Evolutionary conservation across 345 rosid species (phyloP).

Genomic region (Sonneratia alba): DNA sequence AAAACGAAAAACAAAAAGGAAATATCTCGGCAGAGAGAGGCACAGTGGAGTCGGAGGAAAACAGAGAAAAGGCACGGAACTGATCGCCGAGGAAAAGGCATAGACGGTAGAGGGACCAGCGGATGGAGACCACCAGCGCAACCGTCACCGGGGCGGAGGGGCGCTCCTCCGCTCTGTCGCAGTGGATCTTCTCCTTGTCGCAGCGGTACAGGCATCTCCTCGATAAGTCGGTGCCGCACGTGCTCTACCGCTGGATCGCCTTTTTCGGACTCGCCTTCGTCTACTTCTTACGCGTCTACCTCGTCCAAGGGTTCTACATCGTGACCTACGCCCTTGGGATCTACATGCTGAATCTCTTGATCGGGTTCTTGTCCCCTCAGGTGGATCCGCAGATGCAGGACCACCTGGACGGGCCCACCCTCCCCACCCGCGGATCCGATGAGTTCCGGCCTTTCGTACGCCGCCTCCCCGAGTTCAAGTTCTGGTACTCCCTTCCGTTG

Average conservation of each 20-base stretch:
- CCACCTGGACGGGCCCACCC: conserved; percentile 37
- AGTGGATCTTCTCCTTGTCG: conserved; percentile 32
- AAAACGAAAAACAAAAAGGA: background rate
- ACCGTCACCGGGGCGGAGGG: conserved; percentile 25
- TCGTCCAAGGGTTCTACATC: conserved; percentile 80
- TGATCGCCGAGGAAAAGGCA: background rate
- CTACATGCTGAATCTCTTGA: conserved; percentile 74
- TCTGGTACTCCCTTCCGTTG: conserved; percentile 39
- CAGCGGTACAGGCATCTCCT: conserved; percentile 61
- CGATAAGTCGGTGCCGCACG: conserved; percentile 63
- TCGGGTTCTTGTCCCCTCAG: conserved; percentile 88
- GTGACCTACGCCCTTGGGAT: conserved; percentile 84
- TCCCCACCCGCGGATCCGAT: conserved; percentile 85
- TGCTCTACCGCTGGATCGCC: conserved; percentile 57
- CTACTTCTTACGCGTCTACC: conserved; percentile 68
- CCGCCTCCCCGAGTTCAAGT: conserved; percentile 87
- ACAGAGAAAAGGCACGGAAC: background rate
- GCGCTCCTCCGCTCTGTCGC: conserved; percentile 24
- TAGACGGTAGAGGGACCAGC: conserved; percentile 12
- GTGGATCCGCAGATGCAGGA: conserved; percentile 66
- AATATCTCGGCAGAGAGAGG: background rate
- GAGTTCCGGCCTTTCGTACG: conserved; percentile 94
- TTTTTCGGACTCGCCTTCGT: conserved; percentile 35
- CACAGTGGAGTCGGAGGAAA: background rate
- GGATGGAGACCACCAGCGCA: conserved; percentile 27